Percentiles rank a stretch among this genome's conserved stretches.
Evolutionary conservation across 805 yeast species (phyloP).

Genomic region (Lachancea lanzarotensis): DNA sequence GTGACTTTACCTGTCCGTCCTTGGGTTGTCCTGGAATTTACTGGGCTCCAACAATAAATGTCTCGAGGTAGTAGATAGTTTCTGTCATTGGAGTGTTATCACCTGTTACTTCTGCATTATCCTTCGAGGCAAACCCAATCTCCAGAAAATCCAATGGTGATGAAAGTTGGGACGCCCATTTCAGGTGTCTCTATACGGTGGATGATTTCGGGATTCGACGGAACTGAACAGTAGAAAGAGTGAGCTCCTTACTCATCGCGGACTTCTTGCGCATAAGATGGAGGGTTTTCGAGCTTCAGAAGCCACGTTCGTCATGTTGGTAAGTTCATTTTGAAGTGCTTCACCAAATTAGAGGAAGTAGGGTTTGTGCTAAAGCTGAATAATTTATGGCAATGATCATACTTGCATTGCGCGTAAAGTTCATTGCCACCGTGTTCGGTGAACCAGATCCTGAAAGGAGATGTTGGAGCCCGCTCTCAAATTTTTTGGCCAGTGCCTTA

Average conservation of each 20-base stretch:
- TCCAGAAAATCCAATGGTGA: too few species aligned
- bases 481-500: neutral
- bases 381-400: conserved; percentile 3
- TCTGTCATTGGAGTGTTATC: conserved; percentile 7
- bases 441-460: conserved; percentile 12
- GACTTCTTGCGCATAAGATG: neutral
- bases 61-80: conserved; percentile 7
- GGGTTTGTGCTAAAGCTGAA: neutral
- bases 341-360: conserved; percentile 3
- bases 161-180: too few species aligned
- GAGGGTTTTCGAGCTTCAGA: conserved; percentile 2
- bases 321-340: conserved; percentile 5
- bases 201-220: too few species aligned
- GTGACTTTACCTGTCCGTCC: conserved; percentile 10
- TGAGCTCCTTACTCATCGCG: conserved; percentile 1
- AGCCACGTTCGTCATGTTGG: neutral
- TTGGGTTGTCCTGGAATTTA: neutral
- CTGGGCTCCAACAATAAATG: conserved; percentile 4
- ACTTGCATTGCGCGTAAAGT: conserved; percentile 7
- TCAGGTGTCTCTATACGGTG: too few species aligned
- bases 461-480: conserved; percentile 3
- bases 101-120: too few species aligned
- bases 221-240: too few species aligned
- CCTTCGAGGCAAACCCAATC: too few species aligned
- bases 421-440: conserved; percentile 8